Conservation (phyloP, 768 basidiomycete species). For the Tulasnella calospora region DNA sequence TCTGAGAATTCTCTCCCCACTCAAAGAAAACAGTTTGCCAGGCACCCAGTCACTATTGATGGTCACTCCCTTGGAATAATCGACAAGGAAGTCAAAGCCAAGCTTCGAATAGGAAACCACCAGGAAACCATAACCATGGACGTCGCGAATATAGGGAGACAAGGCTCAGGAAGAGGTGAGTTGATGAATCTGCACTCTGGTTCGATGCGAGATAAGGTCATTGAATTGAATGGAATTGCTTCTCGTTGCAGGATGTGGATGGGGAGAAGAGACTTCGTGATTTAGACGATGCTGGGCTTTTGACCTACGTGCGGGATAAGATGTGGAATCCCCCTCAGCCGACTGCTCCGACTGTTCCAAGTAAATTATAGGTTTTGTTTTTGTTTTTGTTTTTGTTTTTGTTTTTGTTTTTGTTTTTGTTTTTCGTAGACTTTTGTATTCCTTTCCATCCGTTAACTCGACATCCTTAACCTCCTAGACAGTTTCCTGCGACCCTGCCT, state of each 20-base stretch:
- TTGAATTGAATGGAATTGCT: neutral
- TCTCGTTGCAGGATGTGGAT: constrained; percentile 1
- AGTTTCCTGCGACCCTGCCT: too few relatives aligned
- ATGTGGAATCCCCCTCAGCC: constrained; percentile 19
- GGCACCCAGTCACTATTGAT: too few relatives aligned
- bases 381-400: too few relatives aligned
- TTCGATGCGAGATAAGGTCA: neutral
- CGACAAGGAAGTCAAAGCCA: too few relatives aligned
- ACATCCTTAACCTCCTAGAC: too few relatives aligned
- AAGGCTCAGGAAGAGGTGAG: constrained; percentile 71
- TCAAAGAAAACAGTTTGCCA: too few relatives aligned
- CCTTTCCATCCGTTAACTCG: neutral
- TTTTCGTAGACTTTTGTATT: neutral
- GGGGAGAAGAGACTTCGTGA: neutral
- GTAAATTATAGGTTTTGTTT: neutral
- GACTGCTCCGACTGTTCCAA: neutral
- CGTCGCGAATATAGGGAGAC: too few relatives aligned
- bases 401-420: too few relatives aligned
- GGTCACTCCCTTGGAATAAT: too few relatives aligned
- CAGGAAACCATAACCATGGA: too few relatives aligned
- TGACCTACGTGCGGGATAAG: neutral
- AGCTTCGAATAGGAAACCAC: too few relatives aligned
- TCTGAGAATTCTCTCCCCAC: too few relatives aligned
- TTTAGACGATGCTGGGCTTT: neutral
- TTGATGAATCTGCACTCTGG: constrained; percentile 23